Base-by-base conservation (phyloP, 2,329 filamentous ascomycete species). In the Fusarium palustre region DNA sequence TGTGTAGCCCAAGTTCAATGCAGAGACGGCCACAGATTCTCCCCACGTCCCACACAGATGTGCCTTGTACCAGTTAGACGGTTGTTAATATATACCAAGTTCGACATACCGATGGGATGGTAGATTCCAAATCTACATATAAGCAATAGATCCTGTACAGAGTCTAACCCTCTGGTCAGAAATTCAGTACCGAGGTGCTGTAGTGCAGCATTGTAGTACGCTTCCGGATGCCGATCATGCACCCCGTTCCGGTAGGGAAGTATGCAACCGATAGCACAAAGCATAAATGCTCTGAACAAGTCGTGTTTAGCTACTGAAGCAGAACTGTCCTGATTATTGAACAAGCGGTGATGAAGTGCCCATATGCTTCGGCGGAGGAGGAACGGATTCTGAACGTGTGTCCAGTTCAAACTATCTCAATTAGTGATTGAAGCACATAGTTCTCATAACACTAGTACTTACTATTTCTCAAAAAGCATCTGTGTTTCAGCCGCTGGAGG, bases 91-190 rank as follows among this genome's bases (percentile, higher is more conserved):
- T 20, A 2, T 2, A 4, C 4, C 2, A 10, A 5, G 2, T 7
- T 4, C 3, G 2, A 31, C 20, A n/a, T 46, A 59, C 70, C 68
- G 2, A 73, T 71, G 0, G 68, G 66, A 28, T 73, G 66, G 12
- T 73, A 73, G 24, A 73, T 73, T 4, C 70, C 71, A 13, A 73
- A 68, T 38, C 70, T 59, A 11, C 59, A 63, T 11, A 73, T 63
- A 1, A 73, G 33, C 1, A 73, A 22, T 0, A 73, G 30, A n/a
- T 71, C 64, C 8, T 73, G 68, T 0, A 71, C 62, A 5, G 70
- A 64, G 2, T 73, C 68, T 0, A 73, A 13, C 0, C 68, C 62
- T 24, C 69, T 45, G 0, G 66, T 69, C 0, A 71, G 4, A 8
- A 68, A 49, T 16, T 62, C 46, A 0, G 39, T 7, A 0, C 48